Base-by-base conservation (phyloP, 441 rosid species). In the Arabidopsis lyrata region DNA sequence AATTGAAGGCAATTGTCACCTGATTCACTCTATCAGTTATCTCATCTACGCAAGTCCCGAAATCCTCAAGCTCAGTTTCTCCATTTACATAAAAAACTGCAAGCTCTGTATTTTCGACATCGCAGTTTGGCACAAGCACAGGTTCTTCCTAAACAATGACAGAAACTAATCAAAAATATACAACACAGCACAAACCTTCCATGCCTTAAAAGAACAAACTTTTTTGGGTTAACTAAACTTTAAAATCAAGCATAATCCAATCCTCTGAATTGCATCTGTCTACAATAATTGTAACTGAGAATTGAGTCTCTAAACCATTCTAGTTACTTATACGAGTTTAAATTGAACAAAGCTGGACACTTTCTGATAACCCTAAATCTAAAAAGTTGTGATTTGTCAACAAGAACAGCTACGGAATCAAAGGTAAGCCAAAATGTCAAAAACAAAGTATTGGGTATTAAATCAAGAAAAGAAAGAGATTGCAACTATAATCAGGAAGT, bases 1-100 rank as follows among this genome's bases (percentile, higher is more conserved):
- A 31, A 73, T 36, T 24, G 15, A 68, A 78, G 59, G 62, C 48
- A 35, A 58, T 11, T 15, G 61, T 75, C 47, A 88, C 97, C 89
- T 77, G 82, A 80, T 78, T 86, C 32, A 90, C 96, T 63, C 81
- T 88, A 20, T 56, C 68, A 42, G 81, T 83, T 42, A 95, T 82
- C 15, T 81, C 95, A 75, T 92, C 92, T 10, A 90, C 81, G 6
- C 78, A 82, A 50, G 73, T 53, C 57, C 83, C 84, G 38, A 84
- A 88, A 73, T 76, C 87, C 52, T 86, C 93, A 34, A 81, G 81
- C 72, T 86, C 84, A 5, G 67, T 72, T 47, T 59, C 50, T 7
- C 48, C 85, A 66, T 83, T 68, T 39, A 70, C 80, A 69, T 72
- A 80, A 39, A 22, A 44, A 45, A 63, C 66, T 20, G 57, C 75